These are phyloP conservation scores for Toxicodendron radicans DNA, from an alignment of 345 rosid genomes.

Conservation along the genomic window DNA sequence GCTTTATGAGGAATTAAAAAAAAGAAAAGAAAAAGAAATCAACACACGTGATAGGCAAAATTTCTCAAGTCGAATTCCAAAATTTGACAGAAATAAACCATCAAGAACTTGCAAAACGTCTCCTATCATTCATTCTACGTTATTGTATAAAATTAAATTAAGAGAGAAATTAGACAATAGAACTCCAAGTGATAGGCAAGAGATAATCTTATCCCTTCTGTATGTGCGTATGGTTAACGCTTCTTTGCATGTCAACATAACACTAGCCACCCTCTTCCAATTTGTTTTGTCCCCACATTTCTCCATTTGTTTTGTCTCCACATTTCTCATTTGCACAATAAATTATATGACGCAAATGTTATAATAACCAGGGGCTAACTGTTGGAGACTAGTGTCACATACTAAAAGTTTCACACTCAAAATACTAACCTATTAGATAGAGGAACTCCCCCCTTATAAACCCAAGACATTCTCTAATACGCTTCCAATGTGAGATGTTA, in stretches of 20 bases:
- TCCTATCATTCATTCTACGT: background rate
- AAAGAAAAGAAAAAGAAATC: background rate
- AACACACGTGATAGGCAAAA: too few species aligned
- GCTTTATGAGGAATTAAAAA: background rate
- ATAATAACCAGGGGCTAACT: too few species aligned
- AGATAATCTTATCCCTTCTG: slow-evolving; percentile 8
- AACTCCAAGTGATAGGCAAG: background rate
- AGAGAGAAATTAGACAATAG: background rate
- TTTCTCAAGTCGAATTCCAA: background rate
- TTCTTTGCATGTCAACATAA: background rate
- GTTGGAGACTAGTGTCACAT: too few species aligned
- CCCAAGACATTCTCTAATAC: too few species aligned
- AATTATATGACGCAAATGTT: too few species aligned
- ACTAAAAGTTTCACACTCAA: too few species aligned
- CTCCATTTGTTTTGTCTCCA: too few species aligned
- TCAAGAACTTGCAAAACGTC: background rate
- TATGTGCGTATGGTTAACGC: background rate
- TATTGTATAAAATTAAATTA: background rate
- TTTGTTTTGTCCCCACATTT: background rate
- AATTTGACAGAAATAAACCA: background rate
- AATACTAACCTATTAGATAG: too few species aligned
- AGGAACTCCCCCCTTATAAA: too few species aligned
- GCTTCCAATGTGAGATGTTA: too few species aligned
- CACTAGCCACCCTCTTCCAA: background rate
- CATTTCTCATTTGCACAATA: too few species aligned